Evolutionary conservation across 1,284 basidiomycete species (phyloP).

Genomic region (Cutaneotrichosporon sp.): DNA sequence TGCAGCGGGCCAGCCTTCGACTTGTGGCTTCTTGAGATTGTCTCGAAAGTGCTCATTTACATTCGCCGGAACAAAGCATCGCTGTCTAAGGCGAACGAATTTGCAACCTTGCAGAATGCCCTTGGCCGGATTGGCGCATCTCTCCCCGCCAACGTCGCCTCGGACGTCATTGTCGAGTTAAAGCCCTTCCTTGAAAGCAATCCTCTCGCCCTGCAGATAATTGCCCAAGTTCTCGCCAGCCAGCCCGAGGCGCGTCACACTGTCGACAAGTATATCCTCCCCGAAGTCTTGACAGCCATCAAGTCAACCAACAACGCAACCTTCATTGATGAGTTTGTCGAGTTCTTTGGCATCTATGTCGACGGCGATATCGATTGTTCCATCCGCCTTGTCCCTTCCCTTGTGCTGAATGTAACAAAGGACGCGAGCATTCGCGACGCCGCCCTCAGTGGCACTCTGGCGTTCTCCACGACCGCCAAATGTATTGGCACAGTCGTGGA

Average conservation of each 20-base stretch:
- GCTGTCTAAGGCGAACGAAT: slow-evolving; percentile 69
- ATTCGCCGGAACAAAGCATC: slow-evolving; percentile 72
- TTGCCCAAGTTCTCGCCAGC: slow-evolving; percentile 65
- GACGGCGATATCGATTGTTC: slow-evolving; percentile 72
- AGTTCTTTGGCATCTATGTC: slow-evolving; percentile 76
- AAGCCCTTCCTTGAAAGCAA: slow-evolving; percentile 66
- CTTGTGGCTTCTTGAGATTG: slow-evolving; percentile 70
- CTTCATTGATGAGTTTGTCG: slow-evolving; percentile 70
- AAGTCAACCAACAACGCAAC: slow-evolving; percentile 67
- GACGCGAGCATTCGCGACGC: slow-evolving; percentile 32
- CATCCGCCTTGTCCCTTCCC: slow-evolving; percentile 71
- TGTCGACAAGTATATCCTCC: slow-evolving; percentile 65
- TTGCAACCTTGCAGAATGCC: slow-evolving; percentile 63
- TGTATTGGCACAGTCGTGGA: slow-evolving; percentile 75
- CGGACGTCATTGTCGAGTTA: slow-evolving; percentile 64
- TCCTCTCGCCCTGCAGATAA: slow-evolving; percentile 64
- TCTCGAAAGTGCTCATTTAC: slow-evolving; percentile 71
- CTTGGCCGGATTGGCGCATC: slow-evolving; percentile 53
- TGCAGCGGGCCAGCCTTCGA: slow-evolving; percentile 52
- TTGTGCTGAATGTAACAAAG: slow-evolving; percentile 46
- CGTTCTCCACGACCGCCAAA: slow-evolving; percentile 65
- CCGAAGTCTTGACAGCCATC: slow-evolving; percentile 64
- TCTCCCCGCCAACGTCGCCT: slow-evolving; percentile 60
- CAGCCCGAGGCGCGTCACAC: slow-evolving; percentile 66
- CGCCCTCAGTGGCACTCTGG: slow-evolving; percentile 42